Percentiles rank a stretch among this genome's conserved stretches.
phyloP scores from a whole-genome alignment of 192 early-diverging fungal genomes.

The Phycomyces blakesleeanus region DNA sequence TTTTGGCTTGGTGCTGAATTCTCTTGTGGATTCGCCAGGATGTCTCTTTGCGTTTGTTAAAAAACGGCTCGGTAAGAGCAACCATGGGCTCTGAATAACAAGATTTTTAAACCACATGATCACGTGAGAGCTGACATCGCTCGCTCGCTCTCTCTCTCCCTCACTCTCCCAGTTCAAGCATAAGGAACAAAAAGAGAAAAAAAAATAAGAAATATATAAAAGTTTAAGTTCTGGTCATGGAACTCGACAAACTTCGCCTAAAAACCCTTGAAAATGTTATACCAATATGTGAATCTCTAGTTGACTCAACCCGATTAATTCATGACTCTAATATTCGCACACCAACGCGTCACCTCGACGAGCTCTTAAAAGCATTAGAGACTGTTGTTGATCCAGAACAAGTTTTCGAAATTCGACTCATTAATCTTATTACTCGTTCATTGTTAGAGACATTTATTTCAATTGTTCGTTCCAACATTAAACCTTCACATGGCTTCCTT shows the following conservation, averaged over 20 bases:
- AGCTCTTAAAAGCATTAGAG: constrained; percentile 1
- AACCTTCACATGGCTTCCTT: background rate
- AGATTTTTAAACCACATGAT: background rate
- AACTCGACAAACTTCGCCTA: too few relatives aligned
- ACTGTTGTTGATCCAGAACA: background rate
- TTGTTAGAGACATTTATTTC: background rate
- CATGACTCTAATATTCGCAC: background rate
- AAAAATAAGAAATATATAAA: constrained; percentile 3
- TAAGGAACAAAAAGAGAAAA: constrained; percentile 1
- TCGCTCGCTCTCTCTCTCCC: background rate
- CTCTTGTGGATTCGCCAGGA: constrained; percentile 12
- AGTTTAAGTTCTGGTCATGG: too few relatives aligned
- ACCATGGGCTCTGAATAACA: background rate
- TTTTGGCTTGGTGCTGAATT: background rate
- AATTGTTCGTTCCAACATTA: too few relatives aligned
- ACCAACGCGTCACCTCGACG: background rate
- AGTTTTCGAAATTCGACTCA: background rate
- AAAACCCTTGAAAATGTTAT: background rate
- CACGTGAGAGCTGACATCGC: background rate
- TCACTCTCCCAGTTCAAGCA: too few relatives aligned
- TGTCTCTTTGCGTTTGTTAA: background rate
- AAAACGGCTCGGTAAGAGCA: too few relatives aligned
- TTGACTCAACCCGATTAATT: background rate
- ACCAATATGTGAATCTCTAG: background rate
- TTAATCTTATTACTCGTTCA: background rate